Evolutionary conservation across 805 yeast species (phyloP), one percentile per base, ranked within the genome.

Genomic region (Metschnikowia picachoensis): DNA sequence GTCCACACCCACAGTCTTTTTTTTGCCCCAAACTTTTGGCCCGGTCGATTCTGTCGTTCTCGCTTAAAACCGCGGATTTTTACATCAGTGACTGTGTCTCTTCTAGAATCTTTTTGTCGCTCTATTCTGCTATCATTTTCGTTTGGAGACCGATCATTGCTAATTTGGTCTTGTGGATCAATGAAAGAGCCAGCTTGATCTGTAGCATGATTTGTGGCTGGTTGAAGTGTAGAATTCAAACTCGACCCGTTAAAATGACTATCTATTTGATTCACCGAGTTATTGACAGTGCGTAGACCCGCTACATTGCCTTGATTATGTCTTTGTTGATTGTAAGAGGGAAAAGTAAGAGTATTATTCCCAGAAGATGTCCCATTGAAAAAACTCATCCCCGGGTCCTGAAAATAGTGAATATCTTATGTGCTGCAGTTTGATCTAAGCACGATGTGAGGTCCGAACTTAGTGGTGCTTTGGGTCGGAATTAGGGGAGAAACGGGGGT

Each of bases 1-100:
- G 72, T 61, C 84, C 84, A 79, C 12, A 79, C 83, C 83, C 83
- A 79, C 30, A 80, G 77, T 52, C 72, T 74, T 68, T 79, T 79
- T 55, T 77, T 78, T 14, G 84, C 84, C 14, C 84, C 84, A 49
- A 77, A 77, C 53, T 72, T 74, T 52, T 74, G 80, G 8, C 82
- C 82, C 1, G 81, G 81, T 43, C 76, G 66, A 55, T 76, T 76
- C 16, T 62, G 64, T 17, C 73, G 62, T 40, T 64, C 70, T 35
- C 58, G 57, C 48, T 62, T 64, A 5, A 15, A 29, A 13, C 15
- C 20, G 7, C 15, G 9, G 12, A 25, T 36, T n/a, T 20, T 20
- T 32, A 27, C 15, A 11, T 30, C 17, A 11, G 25, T n/a, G n/a
- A 16, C 32, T 8, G 35, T 39, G 13, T 30, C 44, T 20, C 30